Conservation (phyloP, 1,139 yeast species). For the Scheffersomyces segobiensis region DNA sequence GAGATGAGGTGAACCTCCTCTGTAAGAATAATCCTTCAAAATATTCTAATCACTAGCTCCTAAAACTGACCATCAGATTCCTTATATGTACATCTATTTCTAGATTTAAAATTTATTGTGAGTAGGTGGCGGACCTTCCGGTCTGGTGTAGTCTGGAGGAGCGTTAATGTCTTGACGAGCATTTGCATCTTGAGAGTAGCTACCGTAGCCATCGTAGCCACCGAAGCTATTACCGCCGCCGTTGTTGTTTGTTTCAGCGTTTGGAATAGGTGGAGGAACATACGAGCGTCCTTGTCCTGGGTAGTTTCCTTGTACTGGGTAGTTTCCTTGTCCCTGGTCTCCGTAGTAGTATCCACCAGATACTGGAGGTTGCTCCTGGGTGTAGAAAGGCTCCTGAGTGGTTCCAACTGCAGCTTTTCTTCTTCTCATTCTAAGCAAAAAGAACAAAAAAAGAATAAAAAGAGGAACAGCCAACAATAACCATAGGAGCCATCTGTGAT, state of each 20-base stretch:
- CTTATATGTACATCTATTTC: neutral
- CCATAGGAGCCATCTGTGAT: constrained; percentile 15
- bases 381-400: constrained; percentile 12
- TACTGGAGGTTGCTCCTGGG: constrained; percentile 15
- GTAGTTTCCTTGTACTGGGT: neutral
- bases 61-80: neutral
- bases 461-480: constrained; percentile 13
- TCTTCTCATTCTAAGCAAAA: constrained; percentile 8
- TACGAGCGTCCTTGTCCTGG: neutral
- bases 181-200: constrained; percentile 4
- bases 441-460: constrained; percentile 7
- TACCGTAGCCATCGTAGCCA: constrained; percentile 4
- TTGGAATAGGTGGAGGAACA: constrained; percentile 2
- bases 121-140: constrained; percentile 26
- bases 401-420: constrained; percentile 7
- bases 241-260: constrained; percentile 3
- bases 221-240: constrained; percentile 2
- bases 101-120: constrained; percentile 5
- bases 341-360: constrained; percentile 1
- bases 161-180: constrained; percentile 4
- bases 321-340: constrained; percentile 1
- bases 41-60: neutral
- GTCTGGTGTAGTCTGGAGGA: constrained; percentile 16
- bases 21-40: neutral
- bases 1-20: neutral